Base-by-base conservation (phyloP, 257 asterid genomes). In the Ilex asprella region DNA sequence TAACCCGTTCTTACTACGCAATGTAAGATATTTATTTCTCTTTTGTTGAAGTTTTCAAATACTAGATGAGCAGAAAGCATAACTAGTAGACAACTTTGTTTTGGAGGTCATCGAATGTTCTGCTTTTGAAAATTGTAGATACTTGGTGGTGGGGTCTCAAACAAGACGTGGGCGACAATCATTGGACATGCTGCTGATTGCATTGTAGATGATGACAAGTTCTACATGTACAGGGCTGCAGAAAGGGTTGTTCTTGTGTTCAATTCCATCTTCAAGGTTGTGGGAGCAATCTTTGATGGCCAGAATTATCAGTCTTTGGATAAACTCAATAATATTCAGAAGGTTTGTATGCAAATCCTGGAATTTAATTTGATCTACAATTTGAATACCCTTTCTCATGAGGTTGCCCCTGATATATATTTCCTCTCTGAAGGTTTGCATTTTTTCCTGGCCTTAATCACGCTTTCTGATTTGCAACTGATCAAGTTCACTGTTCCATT, bases 81-180 rank as follows among this genome's bases (percentile, higher is more conserved):
- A 35, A 35, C 7, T 35, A 35, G 9, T 5, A 44, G 12, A 21
- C 16, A 12, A 11, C 7, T 2, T 30, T 35, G 55, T 58, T 44
- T 63, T 32, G 49, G 73, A 46, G 55, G 41, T 46, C 61, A 68
- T 60, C 67, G 62, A 67, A 75, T 47, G 16, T 7, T 56, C 3
- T 54, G 44, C 60, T 39, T 50, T 70, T 44, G 32, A 29, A 35
- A 35, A 51, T 30, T 81, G 75, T 69, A 91, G 97, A 76, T 79
- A 73, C 84, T 91, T 59, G 74, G 76, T 43, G 67, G n/a, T 31
- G 80, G 73, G 41, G 72, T 69, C 66, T 70, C 97, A 13, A 71
- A 58, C 51, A 86, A 68, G 79, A 46, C 64, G 55, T 91, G 98
- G 98, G 82, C 77, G 41, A 76, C 78, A 32, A 86, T 91, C 49